Base-by-base conservation (phyloP, 345 rosid genomes). In the Brassica nigra region DNA sequence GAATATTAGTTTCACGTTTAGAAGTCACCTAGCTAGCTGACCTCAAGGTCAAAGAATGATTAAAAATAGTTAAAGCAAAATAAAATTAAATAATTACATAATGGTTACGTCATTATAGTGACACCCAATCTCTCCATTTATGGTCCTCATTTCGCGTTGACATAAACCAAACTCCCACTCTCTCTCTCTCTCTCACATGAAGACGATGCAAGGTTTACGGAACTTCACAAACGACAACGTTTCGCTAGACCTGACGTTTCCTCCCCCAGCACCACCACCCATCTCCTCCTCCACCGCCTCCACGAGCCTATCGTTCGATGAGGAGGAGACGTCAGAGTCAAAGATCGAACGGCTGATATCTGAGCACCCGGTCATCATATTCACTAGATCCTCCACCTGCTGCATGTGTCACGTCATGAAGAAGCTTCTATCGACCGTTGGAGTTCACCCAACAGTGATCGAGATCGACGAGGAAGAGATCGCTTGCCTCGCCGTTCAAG, bases 331-430 rank as follows among this genome's bases (percentile, higher is more conserved):
- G 4, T 33, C 97, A 8, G 97, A 87, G 83, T 65, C 84, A 0
- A 81, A 87, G 76, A 89, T 95, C 90, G 95, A 66, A 57, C 94
- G 98, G 33, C 87, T 95, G 34, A 91, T 92, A 65, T 82, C 95
- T 2, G 99, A 95, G 85, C 91, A 95, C 77, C 98, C 98, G 0
- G 99, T 95, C 14, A 88, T 95, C 82, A 95, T 95, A 71, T 95
- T 95, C 89, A 91, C 91, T 73, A 84, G 91, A 36, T 85, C 95
- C 1, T 76, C 83, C 11, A 84, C 99, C 0, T 95, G 95, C 66
- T 95, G 93, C 90, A 95, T 95, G 99, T 91, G 99, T 82, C 99
- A 92, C 78, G 97, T 91, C 84, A 95, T 95, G 95, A 91, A 86
- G 82, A 89, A 86, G 68, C 93, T 95, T 67, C 81, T 95, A 20